Percentiles rank a stretch among this genome's conserved stretches.
phyloP scores from a whole-genome alignment of 768 basidiomycete species.

The Rhodosporidiobolus sp. region DNA sequence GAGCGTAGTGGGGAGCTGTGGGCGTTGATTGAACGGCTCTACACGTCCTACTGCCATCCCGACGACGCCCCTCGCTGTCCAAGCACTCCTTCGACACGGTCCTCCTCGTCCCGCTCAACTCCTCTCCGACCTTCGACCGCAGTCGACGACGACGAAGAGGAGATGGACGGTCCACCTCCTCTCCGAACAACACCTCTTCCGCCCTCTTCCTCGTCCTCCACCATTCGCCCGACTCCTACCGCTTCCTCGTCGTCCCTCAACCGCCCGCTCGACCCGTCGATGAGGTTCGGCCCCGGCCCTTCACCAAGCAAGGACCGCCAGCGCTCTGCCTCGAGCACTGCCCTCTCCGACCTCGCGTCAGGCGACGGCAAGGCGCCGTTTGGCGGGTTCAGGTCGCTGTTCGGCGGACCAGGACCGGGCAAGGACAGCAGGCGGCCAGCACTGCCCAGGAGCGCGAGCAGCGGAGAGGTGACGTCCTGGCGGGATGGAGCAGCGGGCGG shows the following conservation, averaged over 20 bases:
- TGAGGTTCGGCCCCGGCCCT: neutral
- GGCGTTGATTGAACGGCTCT: no score
- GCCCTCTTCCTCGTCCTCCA: no score
- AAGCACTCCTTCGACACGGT: no score
- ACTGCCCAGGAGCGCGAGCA: neutral
- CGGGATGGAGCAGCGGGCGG: neutral
- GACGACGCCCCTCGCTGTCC: no score
- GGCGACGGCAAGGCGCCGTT: neutral
- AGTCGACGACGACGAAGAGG: no score
- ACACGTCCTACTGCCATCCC: no score
- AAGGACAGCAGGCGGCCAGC: neutral
- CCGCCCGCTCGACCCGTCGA: neutral
- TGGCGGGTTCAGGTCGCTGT: neutral
- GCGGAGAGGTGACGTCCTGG: neutral
- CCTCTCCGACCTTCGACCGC: no score
- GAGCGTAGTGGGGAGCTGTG: no score
- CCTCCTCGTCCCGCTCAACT: no score
- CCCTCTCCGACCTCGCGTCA: neutral
- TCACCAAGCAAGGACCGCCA: neutral
- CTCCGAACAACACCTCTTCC: no score
- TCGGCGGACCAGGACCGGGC: neutral
- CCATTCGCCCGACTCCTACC: neutral
- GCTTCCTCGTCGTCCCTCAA: neutral
- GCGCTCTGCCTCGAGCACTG: neutral
- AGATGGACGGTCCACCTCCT: no score